A percentile compares a stretch with the other conserved stretches of the same genome.
Evolutionary conservation across 768 basidiomycete genomes (phyloP).

Genomic region (Rhizopogon vulgaris): DNA sequence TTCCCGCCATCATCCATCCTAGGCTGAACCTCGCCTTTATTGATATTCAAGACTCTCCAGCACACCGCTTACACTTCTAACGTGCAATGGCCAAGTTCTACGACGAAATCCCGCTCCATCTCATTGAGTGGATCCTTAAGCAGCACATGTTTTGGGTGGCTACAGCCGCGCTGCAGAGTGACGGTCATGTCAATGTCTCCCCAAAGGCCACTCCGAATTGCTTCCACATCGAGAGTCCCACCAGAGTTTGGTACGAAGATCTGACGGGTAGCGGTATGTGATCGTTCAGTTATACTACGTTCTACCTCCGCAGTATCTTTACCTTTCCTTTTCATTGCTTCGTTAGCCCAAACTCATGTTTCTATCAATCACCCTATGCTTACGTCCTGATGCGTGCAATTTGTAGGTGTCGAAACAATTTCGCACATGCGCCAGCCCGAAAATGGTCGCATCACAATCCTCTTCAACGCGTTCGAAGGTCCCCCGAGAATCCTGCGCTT

Average conservation of each 20-base stretch:
- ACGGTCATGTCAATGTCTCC: slow-evolving; percentile 63
- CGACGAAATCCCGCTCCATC: slow-evolving; percentile 47
- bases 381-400: background rate
- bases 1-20: background rate
- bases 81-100: slow-evolving; percentile 49
- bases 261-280: slow-evolving; percentile 59
- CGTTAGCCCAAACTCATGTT: no score
- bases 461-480: slow-evolving; percentile 59
- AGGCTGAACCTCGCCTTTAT: background rate
- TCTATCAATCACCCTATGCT: background rate
- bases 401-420: slow-evolving; percentile 49
- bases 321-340: background rate
- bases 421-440: slow-evolving; percentile 50
- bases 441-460: slow-evolving; percentile 54
- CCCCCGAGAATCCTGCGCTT: slow-evolving; percentile 53
- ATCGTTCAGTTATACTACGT: background rate
- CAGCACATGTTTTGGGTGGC: slow-evolving; percentile 74
- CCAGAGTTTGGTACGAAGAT: slow-evolving; percentile 69
- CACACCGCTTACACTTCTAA: background rate
- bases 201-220: slow-evolving; percentile 58
- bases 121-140: slow-evolving; percentile 49
- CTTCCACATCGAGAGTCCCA: slow-evolving; percentile 52
- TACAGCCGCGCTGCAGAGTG: slow-evolving; percentile 48
- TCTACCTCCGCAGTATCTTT: background rate
- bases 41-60: no score